These are phyloP conservation scores for Neofusicoccum laricinum DNA, from an alignment of 2,329 filamentous ascomycete genomes.

Conservation along the genomic window DNA sequence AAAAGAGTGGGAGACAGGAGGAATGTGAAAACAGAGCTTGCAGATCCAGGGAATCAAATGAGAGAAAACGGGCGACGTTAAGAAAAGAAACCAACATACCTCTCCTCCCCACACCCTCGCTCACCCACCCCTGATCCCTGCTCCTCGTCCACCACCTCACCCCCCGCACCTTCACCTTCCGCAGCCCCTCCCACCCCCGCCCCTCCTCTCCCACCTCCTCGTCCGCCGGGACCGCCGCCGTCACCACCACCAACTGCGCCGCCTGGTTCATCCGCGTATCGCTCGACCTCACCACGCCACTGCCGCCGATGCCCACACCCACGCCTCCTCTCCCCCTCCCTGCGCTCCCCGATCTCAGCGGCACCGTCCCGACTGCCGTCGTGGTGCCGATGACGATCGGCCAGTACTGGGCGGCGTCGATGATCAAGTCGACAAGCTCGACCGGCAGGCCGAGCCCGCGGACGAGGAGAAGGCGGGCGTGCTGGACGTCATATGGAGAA, in stretches of 20 bases:
- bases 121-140: conserved; percentile 34
- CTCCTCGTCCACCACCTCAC: conserved; percentile 23
- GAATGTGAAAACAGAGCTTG: too few relatives aligned
- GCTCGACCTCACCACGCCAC: neutral
- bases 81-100: neutral
- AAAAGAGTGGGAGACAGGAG: neutral
- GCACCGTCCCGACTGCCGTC: neutral
- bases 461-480: neutral
- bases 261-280: neutral
- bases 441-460: conserved; percentile 3
- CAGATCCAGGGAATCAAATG: too few relatives aligned
- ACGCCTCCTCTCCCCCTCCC: neutral
- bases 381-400: neutral
- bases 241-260: conserved; percentile 2
- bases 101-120: neutral
- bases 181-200: neutral
- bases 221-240: conserved; percentile 3
- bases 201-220: neutral
- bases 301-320: neutral
- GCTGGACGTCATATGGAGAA: neutral
- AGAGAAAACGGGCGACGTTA: too few relatives aligned
- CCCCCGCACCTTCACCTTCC: neutral
- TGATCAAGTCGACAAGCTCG: conserved; percentile 8
- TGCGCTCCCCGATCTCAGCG: neutral
- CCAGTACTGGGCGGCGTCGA: conserved; percentile 13